Conservation (phyloP, 2,329 filamentous ascomycete genomes). For the Epichloe scottii region DNA sequence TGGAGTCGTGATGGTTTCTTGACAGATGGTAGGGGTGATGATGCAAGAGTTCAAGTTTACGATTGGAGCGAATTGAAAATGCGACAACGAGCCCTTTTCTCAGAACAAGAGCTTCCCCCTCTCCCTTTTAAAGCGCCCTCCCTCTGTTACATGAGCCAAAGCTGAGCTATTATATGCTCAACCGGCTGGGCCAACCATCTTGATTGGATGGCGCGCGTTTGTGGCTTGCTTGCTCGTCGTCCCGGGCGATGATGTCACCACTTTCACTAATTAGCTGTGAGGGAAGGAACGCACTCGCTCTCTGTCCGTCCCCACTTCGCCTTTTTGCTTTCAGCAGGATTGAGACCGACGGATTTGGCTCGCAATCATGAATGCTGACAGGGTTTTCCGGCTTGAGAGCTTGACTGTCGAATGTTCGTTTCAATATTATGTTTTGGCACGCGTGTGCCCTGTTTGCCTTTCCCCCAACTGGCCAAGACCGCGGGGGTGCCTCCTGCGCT, state of each 20-base stretch:
- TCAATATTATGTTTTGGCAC: too few relatives aligned
- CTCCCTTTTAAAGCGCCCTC: constrained; percentile 3
- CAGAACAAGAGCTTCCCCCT: neutral
- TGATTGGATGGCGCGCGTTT: constrained; percentile 8
- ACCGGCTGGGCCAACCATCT: constrained; percentile 8
- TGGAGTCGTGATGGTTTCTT: neutral
- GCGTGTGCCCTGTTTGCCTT: too few relatives aligned
- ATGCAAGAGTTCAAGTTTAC: neutral
- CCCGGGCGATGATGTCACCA: constrained; percentile 22
- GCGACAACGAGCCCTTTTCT: neutral
- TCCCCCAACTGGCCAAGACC: too few relatives aligned
- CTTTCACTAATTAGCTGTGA: neutral
- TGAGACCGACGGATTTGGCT: neutral
- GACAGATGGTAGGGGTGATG: neutral
- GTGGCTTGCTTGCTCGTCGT: constrained; percentile 8
- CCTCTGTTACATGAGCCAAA: neutral
- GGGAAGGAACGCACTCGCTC: neutral
- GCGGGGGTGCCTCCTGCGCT: too few relatives aligned
- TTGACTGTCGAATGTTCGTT: too few relatives aligned
- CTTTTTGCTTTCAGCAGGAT: neutral
- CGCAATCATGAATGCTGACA: neutral
- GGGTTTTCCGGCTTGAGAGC: neutral
- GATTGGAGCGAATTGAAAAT: neutral
- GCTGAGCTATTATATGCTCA: neutral
- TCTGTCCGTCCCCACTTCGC: constrained; percentile 1